Percentiles rank a stretch among this genome's conserved stretches.
phyloP scores from a whole-genome alignment of 768 basidiomycete genomes.

The Termitomyces sp. region DNA sequence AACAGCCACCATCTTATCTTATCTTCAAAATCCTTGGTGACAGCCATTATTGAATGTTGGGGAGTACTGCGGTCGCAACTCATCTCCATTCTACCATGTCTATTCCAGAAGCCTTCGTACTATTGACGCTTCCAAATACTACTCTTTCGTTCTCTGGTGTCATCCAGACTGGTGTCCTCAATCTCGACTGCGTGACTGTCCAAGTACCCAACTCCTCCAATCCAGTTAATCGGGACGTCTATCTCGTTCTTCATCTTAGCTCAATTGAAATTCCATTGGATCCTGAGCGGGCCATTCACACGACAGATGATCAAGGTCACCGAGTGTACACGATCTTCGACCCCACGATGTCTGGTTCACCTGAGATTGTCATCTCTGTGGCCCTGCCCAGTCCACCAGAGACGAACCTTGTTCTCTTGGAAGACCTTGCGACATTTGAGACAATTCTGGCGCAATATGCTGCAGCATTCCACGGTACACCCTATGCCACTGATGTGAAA shows the following conservation, averaged over 20 bases:
- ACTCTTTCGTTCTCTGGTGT: constrained; percentile 28
- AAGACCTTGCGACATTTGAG: constrained; percentile 63
- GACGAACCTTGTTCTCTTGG: constrained; percentile 30
- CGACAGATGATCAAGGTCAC: constrained; percentile 26
- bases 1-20: constrained; percentile 6
- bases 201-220: constrained; percentile 25
- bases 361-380: constrained; percentile 31
- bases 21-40: not conserved
- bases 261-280: constrained; percentile 55
- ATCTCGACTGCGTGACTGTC: constrained; percentile 60
- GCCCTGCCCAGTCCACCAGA: constrained; percentile 19
- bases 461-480: constrained; percentile 28
- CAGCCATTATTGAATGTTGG: not conserved
- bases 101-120: constrained; percentile 42
- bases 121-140: constrained; percentile 48
- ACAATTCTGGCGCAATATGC: constrained; percentile 63
- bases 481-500: not conserved
- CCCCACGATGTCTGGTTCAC: constrained; percentile 29
- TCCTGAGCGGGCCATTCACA: constrained; percentile 43
- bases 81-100: constrained; percentile 7
- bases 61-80: not conserved
- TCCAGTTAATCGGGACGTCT: constrained; percentile 47
- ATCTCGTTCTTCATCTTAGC: constrained; percentile 58
- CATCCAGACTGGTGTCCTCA: constrained; percentile 38
- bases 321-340: constrained; percentile 40